Evolutionary conservation across 208 protist genomes (phyloP), one percentile per base, ranked within the genome.

Genomic region (Angomonas ambiguus): DNA sequence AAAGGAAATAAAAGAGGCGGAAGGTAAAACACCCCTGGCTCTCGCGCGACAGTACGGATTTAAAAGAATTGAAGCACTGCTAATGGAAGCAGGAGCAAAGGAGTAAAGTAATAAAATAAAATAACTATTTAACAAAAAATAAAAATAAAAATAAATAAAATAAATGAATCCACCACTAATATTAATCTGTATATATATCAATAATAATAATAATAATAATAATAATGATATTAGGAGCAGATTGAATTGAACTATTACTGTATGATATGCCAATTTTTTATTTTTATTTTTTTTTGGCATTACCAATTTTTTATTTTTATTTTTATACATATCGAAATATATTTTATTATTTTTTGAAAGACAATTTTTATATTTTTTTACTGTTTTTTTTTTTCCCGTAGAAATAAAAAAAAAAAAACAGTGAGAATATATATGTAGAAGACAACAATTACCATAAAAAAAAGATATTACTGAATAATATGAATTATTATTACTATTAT

Each of bases 21-120:
- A 76, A 0, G 75, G 76, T 10, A 72, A 71, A 33, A 82, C 77
- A n/a, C 72, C 82, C 16, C 72, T 87, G 45, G 74, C 59, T 32
- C 66, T 82, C n/a, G 82, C 82, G 28, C 72, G 67, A 11, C 72
- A 79, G 69, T 62, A 75, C 16, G 69, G 74, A 8, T 35, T 79
- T 11, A 80, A 77, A 68, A 76, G 81, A 4, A 79, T 87, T 32
- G 67, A 42, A 10, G 71, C 69, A 1, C 66, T 87, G 16, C 57
- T 87, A 22, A 77, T 83, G 64, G 74, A 65, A 0, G 77, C 77
- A n/a, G 74, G 73, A 1, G 81, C 63, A 0, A 66, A 71, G 6
- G 73, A 77, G 61, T 79, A 71, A 24, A 48, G 18, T 8, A 2
- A 34, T 68, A 38, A 49, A 56, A 56, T 57, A 66, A 55, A 24